A percentile compares a stretch with the other conserved stretches of the same genome.
phyloP scores from a whole-genome alignment of 73 alveolate genomes.

The Effrenium voratum region DNA sequence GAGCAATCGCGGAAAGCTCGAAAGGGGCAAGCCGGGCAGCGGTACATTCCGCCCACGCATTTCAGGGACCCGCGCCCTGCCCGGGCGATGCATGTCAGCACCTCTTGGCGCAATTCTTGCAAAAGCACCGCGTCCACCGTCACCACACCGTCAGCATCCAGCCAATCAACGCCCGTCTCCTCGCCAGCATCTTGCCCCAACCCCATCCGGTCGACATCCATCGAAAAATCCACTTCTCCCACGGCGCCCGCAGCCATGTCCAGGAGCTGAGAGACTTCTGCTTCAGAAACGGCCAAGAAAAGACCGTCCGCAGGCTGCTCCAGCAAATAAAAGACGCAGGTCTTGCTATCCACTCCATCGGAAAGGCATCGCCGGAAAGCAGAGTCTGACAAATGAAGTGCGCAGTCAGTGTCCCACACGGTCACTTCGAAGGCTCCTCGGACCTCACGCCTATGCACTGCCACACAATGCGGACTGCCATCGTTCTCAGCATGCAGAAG shows the following conservation, averaged over 20 bases:
- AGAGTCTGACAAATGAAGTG: not conserved
- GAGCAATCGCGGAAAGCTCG: not conserved
- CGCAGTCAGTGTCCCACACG: not conserved
- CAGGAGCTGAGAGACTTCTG: too few species aligned
- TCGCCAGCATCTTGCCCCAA: too few species aligned
- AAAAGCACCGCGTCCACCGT: too few species aligned
- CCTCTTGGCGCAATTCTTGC: too few species aligned
- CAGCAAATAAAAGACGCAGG: not conserved
- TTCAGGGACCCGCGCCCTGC: not conserved
- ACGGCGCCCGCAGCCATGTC: too few species aligned
- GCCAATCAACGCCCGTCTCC: too few species aligned
- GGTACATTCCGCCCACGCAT: too few species aligned
- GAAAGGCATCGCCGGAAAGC: not conserved
- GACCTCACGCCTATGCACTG: not conserved
- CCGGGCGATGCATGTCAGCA: too few species aligned
- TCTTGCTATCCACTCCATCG: not conserved
- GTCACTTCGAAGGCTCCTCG: not conserved
- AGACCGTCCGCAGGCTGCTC: not conserved
- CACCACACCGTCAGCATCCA: too few species aligned
- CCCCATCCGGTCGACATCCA: too few species aligned
- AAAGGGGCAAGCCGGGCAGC: constrained; percentile 36
- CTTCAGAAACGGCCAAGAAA: too few species aligned
- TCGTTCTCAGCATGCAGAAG: not conserved
- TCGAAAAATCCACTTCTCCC: too few species aligned
- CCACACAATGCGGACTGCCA: constrained; percentile 8